A percentile compares a stretch with the other conserved stretches of the same genome.
Conservation (phyloP, 2,329 filamentous ascomycete species). For the Diaporthe eres region DNA sequence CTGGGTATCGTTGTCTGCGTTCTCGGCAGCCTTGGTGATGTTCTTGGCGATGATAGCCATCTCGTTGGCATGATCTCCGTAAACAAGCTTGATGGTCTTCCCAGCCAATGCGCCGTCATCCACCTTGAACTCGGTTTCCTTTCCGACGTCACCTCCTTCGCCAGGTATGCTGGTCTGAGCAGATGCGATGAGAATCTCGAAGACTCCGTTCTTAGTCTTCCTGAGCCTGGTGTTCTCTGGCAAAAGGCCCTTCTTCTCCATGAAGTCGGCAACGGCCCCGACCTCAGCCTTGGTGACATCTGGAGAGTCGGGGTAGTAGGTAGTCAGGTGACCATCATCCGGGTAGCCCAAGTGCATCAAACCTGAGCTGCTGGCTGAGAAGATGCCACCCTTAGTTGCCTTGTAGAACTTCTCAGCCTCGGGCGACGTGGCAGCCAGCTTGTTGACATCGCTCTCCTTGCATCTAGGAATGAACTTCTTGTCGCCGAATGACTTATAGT, state of each 20-base stretch:
- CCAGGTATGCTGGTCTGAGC: slow-evolving; percentile 71
- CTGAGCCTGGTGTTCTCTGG: slow-evolving; percentile 83
- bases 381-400: slow-evolving; percentile 79
- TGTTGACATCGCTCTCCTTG: slow-evolving; percentile 72
- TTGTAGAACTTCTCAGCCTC: slow-evolving; percentile 76
- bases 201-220: slow-evolving; percentile 75
- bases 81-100: slow-evolving; percentile 79
- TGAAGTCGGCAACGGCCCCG: slow-evolving; percentile 77
- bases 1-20: slow-evolving; percentile 81
- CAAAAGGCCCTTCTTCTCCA: slow-evolving; percentile 79
- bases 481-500: slow-evolving; percentile 91
- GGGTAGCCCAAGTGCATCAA: slow-evolving; percentile 83
- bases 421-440: slow-evolving; percentile 72
- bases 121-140: slow-evolving; percentile 72
- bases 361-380: slow-evolving; percentile 73
- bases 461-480: slow-evolving; percentile 86
- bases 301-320: slow-evolving; percentile 84
- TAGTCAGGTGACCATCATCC: slow-evolving; percentile 82
- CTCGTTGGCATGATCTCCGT: slow-evolving; percentile 80
- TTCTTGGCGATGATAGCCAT: slow-evolving; percentile 78
- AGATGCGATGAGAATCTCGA: slow-evolving; percentile 82
- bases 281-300: slow-evolving; percentile 83
- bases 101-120: slow-evolving; percentile 72
- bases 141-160: slow-evolving; percentile 77
- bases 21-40: slow-evolving; percentile 76